Evolutionary conservation across 192 early-diverging fungal genomes (phyloP).

Genomic region (Hyaloraphidium curvatum): DNA sequence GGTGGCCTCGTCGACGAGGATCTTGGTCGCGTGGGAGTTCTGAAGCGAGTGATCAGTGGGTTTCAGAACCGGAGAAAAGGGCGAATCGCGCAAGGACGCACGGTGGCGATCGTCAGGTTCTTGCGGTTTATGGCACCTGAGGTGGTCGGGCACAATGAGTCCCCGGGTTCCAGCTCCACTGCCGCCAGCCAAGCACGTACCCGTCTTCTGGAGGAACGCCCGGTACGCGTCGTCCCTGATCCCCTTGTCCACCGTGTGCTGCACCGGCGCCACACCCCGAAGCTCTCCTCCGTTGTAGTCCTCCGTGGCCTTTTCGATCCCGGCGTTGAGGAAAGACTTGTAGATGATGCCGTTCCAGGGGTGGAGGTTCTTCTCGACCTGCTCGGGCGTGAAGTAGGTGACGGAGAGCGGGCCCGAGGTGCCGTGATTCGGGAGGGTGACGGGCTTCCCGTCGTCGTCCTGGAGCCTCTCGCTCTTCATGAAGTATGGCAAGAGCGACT

Average conservation of each 20-base stretch:
- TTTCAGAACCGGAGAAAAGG: background rate
- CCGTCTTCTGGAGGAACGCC: background rate
- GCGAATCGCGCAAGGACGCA: background rate
- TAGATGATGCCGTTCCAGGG: background rate
- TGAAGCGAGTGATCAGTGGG: background rate
- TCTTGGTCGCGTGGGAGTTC: background rate
- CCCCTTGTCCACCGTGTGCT: background rate
- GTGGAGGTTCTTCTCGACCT: background rate
- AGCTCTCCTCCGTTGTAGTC: background rate
- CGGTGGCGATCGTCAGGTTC: background rate
- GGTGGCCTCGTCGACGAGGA: background rate
- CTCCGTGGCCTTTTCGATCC: background rate
- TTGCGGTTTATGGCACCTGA: background rate
- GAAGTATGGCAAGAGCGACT: background rate
- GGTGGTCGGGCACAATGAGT: too few species aligned
- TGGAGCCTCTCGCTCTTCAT: background rate
- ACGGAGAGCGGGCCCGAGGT: background rate
- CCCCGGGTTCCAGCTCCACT: too few species aligned
- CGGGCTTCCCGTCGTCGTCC: background rate
- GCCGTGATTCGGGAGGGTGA: background rate
- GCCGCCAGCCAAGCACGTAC: too few species aligned
- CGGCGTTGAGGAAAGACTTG: background rate
- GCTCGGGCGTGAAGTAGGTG: background rate
- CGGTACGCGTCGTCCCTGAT: background rate
- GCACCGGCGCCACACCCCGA: background rate